These are phyloP conservation scores for Trichoderma sp. DNA, from an alignment of 2,329 filamentous ascomycete species.

Conservation along the genomic window DNA sequence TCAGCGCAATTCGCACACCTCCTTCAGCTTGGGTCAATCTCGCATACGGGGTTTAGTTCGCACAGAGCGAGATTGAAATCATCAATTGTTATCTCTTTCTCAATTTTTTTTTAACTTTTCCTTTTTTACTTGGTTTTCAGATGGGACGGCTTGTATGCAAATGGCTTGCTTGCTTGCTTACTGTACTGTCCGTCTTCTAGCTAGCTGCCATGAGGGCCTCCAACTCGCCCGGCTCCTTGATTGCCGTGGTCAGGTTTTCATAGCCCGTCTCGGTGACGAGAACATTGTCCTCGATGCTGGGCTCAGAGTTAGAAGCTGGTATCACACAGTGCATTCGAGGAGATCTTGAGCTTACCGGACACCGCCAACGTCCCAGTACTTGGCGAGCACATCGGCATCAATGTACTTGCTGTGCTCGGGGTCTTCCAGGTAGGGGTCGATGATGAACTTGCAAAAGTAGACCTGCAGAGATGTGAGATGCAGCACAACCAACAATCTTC, in stretches of 20 bases:
- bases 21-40: background rate
- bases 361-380: conserved; percentile 81
- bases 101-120: background rate
- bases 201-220: conserved; percentile 45
- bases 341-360: conserved; percentile 55
- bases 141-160: background rate
- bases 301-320: background rate
- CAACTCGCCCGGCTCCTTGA: conserved; percentile 67
- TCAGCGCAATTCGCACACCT: conserved; percentile 18
- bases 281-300: conserved; percentile 68
- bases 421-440: conserved; percentile 75
- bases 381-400: conserved; percentile 69
- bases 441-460: conserved; percentile 90
- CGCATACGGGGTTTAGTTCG: background rate
- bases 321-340: background rate
- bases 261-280: conserved; percentile 69
- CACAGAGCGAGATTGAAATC: conserved; percentile 23
- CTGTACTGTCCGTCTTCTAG: conserved; percentile 1
- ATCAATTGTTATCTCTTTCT: conserved; percentile 6
- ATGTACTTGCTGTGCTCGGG: conserved; percentile 76
- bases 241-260: conserved; percentile 72
- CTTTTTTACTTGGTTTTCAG: background rate
- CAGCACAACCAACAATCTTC: background rate
- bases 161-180: background rate
- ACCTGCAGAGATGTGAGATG: conserved; percentile 50